phyloP scores from a whole-genome alignment of 78 protist genomes.

The Tieghemostelium lacteum region DNA sequence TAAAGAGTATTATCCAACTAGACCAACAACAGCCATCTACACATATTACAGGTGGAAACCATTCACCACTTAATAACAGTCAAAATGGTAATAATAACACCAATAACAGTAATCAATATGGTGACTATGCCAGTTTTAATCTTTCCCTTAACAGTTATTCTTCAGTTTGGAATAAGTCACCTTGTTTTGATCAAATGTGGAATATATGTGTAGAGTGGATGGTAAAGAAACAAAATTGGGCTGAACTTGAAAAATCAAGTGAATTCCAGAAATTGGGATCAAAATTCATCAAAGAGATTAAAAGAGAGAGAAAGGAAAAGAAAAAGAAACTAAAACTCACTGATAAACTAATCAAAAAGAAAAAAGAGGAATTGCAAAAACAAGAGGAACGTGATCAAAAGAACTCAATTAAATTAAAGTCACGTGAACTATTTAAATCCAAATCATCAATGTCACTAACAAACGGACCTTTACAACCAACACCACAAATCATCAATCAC shows the following conservation, averaged over 20 bases:
- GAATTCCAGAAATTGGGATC: constrained; percentile 8
- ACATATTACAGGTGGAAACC: background rate
- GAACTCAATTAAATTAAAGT: background rate
- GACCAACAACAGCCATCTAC: background rate
- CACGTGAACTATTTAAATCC: constrained; percentile 1
- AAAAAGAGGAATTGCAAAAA: background rate
- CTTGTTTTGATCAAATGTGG: constrained; percentile 51
- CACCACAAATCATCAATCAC: background rate
- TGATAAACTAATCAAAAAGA: constrained; percentile 20
- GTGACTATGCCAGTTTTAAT: too few species aligned
- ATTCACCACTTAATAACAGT: background rate
- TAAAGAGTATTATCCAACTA: constrained; percentile 14
- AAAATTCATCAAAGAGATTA: constrained; percentile 48
- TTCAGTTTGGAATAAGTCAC: background rate
- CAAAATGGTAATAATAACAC: background rate
- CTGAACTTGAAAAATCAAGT: background rate
- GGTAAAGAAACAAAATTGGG: constrained; percentile 43
- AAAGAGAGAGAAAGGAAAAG: constrained; percentile 41
- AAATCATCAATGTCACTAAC: background rate
- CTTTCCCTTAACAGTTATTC: background rate
- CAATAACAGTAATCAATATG: too few species aligned
- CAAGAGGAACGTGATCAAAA: background rate
- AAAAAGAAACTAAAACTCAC: constrained; percentile 17
- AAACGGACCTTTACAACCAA: background rate
- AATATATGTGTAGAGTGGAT: constrained; percentile 44